phyloP scores from a whole-genome alignment of 306 rosid species.

The Cicer bijugum region DNA sequence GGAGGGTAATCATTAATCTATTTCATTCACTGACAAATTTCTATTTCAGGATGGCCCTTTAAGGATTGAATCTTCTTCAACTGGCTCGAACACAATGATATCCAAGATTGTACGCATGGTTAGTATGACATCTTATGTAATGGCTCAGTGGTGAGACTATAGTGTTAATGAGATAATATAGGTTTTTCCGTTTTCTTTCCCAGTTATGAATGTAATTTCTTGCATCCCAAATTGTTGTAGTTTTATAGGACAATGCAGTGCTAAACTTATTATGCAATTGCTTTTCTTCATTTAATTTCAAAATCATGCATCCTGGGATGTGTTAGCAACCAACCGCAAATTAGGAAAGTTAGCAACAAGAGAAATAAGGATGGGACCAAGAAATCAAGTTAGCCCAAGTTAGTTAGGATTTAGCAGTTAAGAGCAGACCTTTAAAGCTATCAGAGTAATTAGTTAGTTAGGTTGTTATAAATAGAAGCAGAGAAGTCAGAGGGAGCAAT shows the following conservation, averaged over 20 bases:
- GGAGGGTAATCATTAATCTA: constrained; percentile 36
- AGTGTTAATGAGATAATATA: constrained; percentile 18
- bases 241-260: constrained; percentile 26
- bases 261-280: constrained; percentile 7
- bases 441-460: constrained; percentile 8
- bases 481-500: background rate
- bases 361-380: background rate
- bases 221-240: constrained; percentile 30
- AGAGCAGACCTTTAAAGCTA: constrained; percentile 3
- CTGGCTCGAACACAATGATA: constrained; percentile 89
- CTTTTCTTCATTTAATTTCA: constrained; percentile 21
- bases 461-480: constrained; percentile 13
- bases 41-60: constrained; percentile 94
- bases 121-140: constrained; percentile 44
- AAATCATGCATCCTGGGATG: background rate
- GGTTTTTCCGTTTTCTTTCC: constrained; percentile 2
- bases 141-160: constrained; percentile 29
- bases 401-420: background rate
- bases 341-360: background rate
- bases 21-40: constrained; percentile 42
- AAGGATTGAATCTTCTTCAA: constrained; percentile 92
- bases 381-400: background rate
- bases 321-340: background rate
- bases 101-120: constrained; percentile 96
- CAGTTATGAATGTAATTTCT: constrained; percentile 18